phyloP scores from a whole-genome alignment of 495 filamentous ascomycete species.

The Talaromyces adpressus region DNA sequence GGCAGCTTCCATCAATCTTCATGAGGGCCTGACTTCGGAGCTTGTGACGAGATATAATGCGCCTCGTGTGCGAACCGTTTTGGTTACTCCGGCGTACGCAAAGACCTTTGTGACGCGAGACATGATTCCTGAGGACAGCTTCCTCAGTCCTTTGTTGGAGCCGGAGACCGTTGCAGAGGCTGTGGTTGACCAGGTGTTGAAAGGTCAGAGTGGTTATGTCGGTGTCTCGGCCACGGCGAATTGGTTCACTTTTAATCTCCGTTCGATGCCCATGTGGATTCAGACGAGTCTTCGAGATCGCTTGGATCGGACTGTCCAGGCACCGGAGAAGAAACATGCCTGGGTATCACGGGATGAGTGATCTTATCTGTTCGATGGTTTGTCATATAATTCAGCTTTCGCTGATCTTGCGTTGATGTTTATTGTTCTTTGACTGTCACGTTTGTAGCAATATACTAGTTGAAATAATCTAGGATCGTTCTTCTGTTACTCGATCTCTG shows the following conservation, averaged over 20 bases:
- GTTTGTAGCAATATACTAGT: not conserved
- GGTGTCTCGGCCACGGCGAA: conserved; percentile 36
- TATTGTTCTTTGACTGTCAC: not conserved
- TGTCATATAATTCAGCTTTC: not conserved
- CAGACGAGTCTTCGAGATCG: conserved; percentile 25
- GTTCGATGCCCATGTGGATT: conserved; percentile 37
- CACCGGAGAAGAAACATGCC: conserved; percentile 2
- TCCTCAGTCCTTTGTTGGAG: conserved; percentile 47
- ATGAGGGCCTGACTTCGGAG: conserved; percentile 62
- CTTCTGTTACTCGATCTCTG: not conserved
- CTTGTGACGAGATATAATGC: conserved; percentile 55
- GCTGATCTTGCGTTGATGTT: not conserved
- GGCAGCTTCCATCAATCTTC: conserved; percentile 59
- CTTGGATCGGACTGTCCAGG: conserved; percentile 18
- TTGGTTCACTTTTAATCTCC: conserved; percentile 22
- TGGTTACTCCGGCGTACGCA: conserved; percentile 60
- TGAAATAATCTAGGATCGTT: not conserved
- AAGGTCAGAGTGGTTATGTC: conserved; percentile 51
- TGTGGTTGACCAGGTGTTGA: conserved; percentile 52
- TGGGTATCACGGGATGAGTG: conserved; percentile 4
- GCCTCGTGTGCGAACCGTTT: conserved; percentile 54
- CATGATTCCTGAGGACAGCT: conserved; percentile 46
- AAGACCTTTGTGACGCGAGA: conserved; percentile 55
- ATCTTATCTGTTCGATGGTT: not conserved
- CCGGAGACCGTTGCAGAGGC: conserved; percentile 60